These are phyloP conservation scores for Litsea cubeba DNA, from an alignment of 164 flowering plant species.

Conservation along the genomic window DNA sequence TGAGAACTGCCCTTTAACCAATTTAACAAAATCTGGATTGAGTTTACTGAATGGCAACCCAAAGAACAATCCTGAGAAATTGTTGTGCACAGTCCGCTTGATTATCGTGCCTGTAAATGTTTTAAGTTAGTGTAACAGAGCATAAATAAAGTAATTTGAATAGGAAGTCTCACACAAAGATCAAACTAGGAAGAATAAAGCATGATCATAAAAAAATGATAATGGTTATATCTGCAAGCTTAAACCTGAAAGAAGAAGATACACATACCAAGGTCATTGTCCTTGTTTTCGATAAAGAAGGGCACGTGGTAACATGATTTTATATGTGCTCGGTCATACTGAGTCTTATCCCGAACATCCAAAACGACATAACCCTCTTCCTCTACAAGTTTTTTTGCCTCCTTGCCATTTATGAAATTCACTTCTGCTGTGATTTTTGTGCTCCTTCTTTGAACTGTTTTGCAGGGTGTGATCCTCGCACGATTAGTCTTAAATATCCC, in stretches of 20 bases:
- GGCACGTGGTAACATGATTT: slow-evolving; percentile 81
- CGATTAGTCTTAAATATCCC: slow-evolving; percentile 26
- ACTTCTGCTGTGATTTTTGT: slow-evolving; percentile 60
- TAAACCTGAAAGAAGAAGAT: background rate
- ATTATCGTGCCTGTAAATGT: slow-evolving; percentile 65
- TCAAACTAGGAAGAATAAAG: background rate
- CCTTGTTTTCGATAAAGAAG: slow-evolving; percentile 73
- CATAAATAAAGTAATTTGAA: background rate
- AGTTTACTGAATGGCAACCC: slow-evolving; percentile 81
- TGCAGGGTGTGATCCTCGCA: slow-evolving; percentile 11
- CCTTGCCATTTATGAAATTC: slow-evolving; percentile 61
- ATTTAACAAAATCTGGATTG: slow-evolving; percentile 70
- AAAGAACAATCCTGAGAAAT: slow-evolving; percentile 80
- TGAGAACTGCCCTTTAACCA: slow-evolving; percentile 63
- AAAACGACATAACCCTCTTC: slow-evolving; percentile 58
- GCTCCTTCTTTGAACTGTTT: slow-evolving; percentile 17
- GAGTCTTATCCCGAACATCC: slow-evolving; percentile 76
- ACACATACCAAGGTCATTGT: slow-evolving; percentile 68
- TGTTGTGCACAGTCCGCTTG: slow-evolving; percentile 82
- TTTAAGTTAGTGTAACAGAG: slow-evolving; percentile 2
- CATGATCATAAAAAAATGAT: background rate
- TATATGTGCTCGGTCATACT: slow-evolving; percentile 76
- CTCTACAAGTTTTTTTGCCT: slow-evolving; percentile 65
- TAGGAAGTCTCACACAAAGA: background rate
- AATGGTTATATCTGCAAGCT: too few relatives aligned